Conservation (phyloP, 2,329 filamentous ascomycete species). For the Didymella arachidicola region DNA sequence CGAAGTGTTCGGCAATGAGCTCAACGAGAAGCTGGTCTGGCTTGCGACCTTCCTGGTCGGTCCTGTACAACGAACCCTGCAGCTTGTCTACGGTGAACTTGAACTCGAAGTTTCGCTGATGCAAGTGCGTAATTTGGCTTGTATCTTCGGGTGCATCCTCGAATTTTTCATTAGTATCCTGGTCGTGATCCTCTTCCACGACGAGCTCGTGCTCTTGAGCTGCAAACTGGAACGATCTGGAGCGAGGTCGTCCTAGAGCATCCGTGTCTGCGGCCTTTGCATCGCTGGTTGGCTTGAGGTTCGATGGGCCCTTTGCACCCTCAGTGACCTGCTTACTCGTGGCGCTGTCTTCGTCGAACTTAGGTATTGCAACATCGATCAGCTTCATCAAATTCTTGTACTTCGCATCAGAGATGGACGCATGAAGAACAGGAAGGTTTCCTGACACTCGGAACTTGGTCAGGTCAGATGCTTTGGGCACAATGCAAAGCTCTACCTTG, state of each 20-base stretch:
- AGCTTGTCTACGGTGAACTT: constrained; percentile 95
- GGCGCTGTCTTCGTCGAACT: constrained; percentile 65
- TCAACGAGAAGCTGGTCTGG: constrained; percentile 87
- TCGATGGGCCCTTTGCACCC: constrained; percentile 46
- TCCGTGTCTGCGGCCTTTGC: constrained; percentile 38
- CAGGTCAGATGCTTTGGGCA: constrained; percentile 93
- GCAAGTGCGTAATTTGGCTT: constrained; percentile 64
- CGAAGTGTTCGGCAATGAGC: constrained; percentile 87
- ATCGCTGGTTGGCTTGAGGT: constrained; percentile 48
- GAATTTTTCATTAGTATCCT: constrained; percentile 69
- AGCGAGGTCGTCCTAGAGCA: constrained; percentile 62
- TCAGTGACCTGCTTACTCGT: constrained; percentile 49
- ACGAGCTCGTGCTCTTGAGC: constrained; percentile 78
- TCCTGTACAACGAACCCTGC: constrained; percentile 88
- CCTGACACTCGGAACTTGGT: constrained; percentile 92
- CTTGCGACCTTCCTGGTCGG: constrained; percentile 78
- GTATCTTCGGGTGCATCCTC: constrained; percentile 72
- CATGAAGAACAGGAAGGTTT: constrained; percentile 89
- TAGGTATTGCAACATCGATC: constrained; percentile 93
- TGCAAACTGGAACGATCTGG: constrained; percentile 77
- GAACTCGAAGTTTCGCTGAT: constrained; percentile 93
- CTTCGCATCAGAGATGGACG: constrained; percentile 89
- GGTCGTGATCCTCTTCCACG: constrained; percentile 74
- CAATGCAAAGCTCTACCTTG: constrained; percentile 91
- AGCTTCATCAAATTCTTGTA: constrained; percentile 97